Evolutionary conservation across 1,139 yeast genomes (phyloP), one percentile per base, ranked within the genome.

Genomic region (Suhomyces bribrorum): DNA sequence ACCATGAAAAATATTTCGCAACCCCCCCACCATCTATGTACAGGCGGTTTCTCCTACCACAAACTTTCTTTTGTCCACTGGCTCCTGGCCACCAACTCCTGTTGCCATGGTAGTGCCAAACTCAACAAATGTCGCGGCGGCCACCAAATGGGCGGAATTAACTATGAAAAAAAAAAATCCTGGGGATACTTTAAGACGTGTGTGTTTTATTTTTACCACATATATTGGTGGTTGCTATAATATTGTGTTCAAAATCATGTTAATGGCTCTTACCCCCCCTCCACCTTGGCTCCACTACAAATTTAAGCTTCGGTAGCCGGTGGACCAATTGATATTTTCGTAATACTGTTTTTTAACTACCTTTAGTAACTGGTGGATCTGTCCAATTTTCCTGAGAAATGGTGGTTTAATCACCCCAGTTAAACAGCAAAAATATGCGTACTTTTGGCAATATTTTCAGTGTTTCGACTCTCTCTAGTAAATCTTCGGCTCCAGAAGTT

Each of bases 81-180:
- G 18, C 35, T 17, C 35, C 22, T 31, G 14, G 23, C 23, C 6
- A 24, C 18, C 18, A 7, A 28, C 32, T 29, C 26, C 26, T 18
- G 25, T 15, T 20, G 32, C 32, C 4, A 1, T 3, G 16, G 24
- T 26, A 18, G 35, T 32, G 35, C 28, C 14, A 26, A 4, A 4
- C 20, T 12, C 35, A 15, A 7, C 15, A 31, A 35, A 36, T 36
- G 38, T 36, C 38, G 38, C 35, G 17, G 17, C 16, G 5, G 11
- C 23, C 11, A n/a, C 23, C 23, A 8, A n/a, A 11, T 13, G 11
- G 16, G 16, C 23, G 23, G 23, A 20, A 4, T 20, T 20, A n/a
- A n/a, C 23, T 5, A 12, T 24, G 14, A 29, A 29, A 29, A 13
- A 29, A 29, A 29, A 29, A 13, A 8, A 13, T 12, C 11, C 11